Conservation (phyloP, 1,284 basidiomycete species). For the Tausonia pullulans region DNA sequence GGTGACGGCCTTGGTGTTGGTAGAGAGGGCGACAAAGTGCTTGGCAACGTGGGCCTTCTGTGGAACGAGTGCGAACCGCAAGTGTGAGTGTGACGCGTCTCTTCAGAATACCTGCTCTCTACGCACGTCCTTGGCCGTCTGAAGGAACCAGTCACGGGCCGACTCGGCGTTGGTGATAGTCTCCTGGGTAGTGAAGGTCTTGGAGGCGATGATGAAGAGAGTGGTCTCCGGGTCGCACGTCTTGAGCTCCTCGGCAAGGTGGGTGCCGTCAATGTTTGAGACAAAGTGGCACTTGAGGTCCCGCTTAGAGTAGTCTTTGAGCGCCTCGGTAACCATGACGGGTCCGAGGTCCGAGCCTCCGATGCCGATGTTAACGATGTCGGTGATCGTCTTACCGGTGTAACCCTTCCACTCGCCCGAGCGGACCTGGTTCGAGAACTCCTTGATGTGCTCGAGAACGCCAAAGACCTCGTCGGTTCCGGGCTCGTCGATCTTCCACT, state of each 20-base stretch:
- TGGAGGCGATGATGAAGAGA: conserved; percentile 92
- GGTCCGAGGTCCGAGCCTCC: conserved; percentile 96
- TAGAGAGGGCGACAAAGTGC: conserved; percentile 96
- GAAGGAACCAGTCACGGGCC: conserved; percentile 90
- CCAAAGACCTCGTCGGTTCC: conserved; percentile 72
- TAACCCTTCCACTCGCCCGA: conserved; percentile 90
- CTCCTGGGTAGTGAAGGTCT: conserved; percentile 99
- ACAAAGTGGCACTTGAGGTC: conserved; percentile 83
- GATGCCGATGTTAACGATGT: conserved; percentile 97
- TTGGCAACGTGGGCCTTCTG: conserved; percentile 84
- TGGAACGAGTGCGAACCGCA: conserved; percentile 6
- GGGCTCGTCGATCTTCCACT: conserved; percentile 57
- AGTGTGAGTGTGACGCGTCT: not conserved
- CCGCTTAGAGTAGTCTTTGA: conserved; percentile 85
- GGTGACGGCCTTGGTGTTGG: conserved; percentile 88
- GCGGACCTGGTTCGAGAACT: conserved; percentile 75
- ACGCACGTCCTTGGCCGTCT: conserved; percentile 57
- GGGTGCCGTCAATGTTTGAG: conserved; percentile 97
- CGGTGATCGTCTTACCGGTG: conserved; percentile 87
- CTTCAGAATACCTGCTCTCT: no score
- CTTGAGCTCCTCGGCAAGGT: conserved; percentile 79
- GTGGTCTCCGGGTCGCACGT: conserved; percentile 84
- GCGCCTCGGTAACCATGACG: conserved; percentile 96
- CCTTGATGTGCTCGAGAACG: conserved; percentile 83
- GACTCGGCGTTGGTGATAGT: conserved; percentile 96